A percentile compares a stretch with the other conserved stretches of the same genome.
phyloP scores from a whole-genome alignment of 495 filamentous ascomycete species.

The Penicillium waksmanii region DNA sequence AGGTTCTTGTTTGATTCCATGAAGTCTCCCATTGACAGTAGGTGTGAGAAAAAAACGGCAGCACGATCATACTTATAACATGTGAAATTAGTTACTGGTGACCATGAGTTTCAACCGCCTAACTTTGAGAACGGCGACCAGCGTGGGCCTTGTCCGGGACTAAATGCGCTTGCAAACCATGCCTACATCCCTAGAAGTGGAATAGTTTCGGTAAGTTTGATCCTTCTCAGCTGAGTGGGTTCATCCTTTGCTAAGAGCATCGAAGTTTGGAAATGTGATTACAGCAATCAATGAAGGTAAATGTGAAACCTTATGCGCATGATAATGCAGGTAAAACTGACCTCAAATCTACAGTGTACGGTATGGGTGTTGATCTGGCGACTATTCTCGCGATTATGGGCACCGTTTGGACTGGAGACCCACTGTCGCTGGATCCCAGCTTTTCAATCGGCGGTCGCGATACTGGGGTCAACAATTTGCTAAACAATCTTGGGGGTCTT shows the following conservation, averaged over 20 bases:
- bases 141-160: constrained; percentile 54
- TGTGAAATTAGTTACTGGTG: constrained; percentile 33
- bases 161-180: constrained; percentile 59
- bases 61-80: neutral
- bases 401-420: constrained; percentile 53
- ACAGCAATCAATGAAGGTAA: constrained; percentile 37
- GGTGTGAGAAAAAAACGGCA: neutral
- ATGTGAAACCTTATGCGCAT: neutral
- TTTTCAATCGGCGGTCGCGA: constrained; percentile 44
- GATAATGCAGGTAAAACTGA: neutral
- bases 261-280: constrained; percentile 30
- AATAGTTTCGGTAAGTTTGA: constrained; percentile 38
- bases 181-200: constrained; percentile 58
- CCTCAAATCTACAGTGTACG: constrained; percentile 36
- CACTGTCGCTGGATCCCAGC: constrained; percentile 41
- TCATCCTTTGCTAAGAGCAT: constrained; percentile 29
- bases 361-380: constrained; percentile 55
- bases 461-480: constrained; percentile 34
- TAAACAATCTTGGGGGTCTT: constrained; percentile 33
- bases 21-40: constrained; percentile 34
- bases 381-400: constrained; percentile 55
- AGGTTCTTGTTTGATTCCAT: constrained; percentile 32
- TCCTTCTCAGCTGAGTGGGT: constrained; percentile 10
- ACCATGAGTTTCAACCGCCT: constrained; percentile 44
- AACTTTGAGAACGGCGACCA: constrained; percentile 41